Conservation (phyloP, 73 alveolate species). For the Paramecium sonneborni region DNA sequence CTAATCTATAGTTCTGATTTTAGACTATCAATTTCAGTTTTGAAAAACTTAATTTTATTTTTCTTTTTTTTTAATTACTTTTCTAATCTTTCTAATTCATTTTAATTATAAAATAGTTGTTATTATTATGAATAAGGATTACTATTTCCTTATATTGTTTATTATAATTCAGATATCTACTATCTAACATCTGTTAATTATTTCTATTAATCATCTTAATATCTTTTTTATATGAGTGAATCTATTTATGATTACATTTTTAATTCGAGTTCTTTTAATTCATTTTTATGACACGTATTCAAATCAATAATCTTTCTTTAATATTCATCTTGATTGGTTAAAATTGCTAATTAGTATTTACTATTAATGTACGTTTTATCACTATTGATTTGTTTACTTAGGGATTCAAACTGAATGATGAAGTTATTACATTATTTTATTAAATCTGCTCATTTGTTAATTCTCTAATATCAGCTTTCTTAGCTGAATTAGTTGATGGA, state of each 20-base stretch:
- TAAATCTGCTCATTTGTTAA: not conserved
- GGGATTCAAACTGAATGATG: constrained; percentile 9
- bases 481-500: constrained; percentile 14
- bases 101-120: not conserved
- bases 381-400: not conserved
- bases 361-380: not conserved
- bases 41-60: not conserved
- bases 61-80: constrained; percentile 19
- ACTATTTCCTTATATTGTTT: not conserved
- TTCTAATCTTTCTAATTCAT: constrained; percentile 18
- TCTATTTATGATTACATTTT: constrained; percentile 11
- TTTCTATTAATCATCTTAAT: constrained; percentile 7
- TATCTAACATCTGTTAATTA: not conserved
- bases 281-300: not conserved
- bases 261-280: not conserved
- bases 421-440: not conserved
- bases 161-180: not conserved
- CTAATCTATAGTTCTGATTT: not conserved
- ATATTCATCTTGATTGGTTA: not conserved
- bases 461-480: not conserved
- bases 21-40: not conserved
- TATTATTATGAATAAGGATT: not conserved
- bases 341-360: not conserved
- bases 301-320: not conserved
- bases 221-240: not conserved